Conservation (phyloP, 129 eudicot species). For the Lactuca sativa region DNA sequence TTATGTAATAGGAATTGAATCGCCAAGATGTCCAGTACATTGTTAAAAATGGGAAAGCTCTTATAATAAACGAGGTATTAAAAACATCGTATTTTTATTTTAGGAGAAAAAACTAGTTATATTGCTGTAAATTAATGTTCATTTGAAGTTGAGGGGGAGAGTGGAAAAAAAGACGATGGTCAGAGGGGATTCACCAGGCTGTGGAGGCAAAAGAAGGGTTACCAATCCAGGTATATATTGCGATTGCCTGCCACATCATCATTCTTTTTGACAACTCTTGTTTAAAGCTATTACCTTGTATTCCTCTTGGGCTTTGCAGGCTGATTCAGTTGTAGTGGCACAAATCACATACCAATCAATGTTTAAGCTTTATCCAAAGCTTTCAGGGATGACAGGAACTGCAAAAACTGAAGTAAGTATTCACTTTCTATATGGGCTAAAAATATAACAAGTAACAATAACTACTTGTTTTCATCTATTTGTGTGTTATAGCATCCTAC, state of each 20-base stretch:
- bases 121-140: no score
- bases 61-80: slow-evolving; percentile 85
- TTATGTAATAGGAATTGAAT: no score
- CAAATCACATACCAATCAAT: slow-evolving; percentile 96
- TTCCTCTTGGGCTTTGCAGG: slow-evolving; percentile 43
- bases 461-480: no score
- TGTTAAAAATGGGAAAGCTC: slow-evolving; percentile 85
- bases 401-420: slow-evolving; percentile 99
- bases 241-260: no score
- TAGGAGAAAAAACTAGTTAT: no score
- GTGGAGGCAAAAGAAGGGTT: slow-evolving; percentile 99
- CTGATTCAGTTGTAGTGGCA: slow-evolving; percentile 90
- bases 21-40: slow-evolving; percentile 93
- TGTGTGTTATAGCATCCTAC: no score
- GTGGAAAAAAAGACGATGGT: slow-evolving; percentile 98
- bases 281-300: background rate
- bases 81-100: background rate
- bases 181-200: slow-evolving; percentile 98
- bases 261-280: background rate
- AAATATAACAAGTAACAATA: no score
- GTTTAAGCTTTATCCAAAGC: slow-evolving; percentile 97
- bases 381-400: slow-evolving; percentile 99
- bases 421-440: background rate
- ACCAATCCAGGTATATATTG: slow-evolving; percentile 61
- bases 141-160: slow-evolving; percentile 90